Percentiles rank a stretch among this genome's conserved stretches.
Conservation (phyloP, 768 basidiomycete species). For the Mrakia frigida region DNA sequence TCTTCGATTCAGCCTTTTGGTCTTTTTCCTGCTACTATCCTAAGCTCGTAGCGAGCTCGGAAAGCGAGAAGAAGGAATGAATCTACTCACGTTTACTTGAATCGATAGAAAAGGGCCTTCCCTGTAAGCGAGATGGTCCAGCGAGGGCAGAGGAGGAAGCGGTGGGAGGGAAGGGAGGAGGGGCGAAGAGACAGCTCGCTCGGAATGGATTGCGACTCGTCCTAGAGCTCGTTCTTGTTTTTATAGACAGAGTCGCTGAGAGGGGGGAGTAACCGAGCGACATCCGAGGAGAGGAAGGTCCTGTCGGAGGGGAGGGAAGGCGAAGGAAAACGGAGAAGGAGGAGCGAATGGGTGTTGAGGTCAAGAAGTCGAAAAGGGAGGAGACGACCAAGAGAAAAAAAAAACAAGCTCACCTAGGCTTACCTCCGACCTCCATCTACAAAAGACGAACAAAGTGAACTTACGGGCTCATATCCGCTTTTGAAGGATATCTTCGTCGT, state of each 20-base stretch:
- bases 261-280: not conserved
- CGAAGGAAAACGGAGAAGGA: not conserved
- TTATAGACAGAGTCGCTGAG: not conserved
- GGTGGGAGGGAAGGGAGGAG: not conserved
- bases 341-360: not conserved
- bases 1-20: not conserved
- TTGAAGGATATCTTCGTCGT: too few relatives aligned
- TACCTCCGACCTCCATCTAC: too few relatives aligned
- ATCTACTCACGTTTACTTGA: not conserved
- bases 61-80: not conserved
- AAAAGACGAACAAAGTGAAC: too few relatives aligned
- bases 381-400: not conserved
- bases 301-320: not conserved
- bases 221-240: not conserved
- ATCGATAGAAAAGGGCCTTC: not conserved
- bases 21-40: not conserved
- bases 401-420: not conserved
- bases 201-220: not conserved
- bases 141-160: not conserved
- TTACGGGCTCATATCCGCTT: too few relatives aligned
- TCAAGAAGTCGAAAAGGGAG: not conserved
- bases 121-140: slow-evolving; percentile 1
- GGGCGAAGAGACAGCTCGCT: not conserved
- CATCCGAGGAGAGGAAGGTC: not conserved
- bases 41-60: not conserved